Percentiles rank a stretch among this genome's conserved stretches.
Evolutionary conservation across 2,329 filamentous ascomycete species (phyloP).

Genomic region (Hypoxylon sp.): DNA sequence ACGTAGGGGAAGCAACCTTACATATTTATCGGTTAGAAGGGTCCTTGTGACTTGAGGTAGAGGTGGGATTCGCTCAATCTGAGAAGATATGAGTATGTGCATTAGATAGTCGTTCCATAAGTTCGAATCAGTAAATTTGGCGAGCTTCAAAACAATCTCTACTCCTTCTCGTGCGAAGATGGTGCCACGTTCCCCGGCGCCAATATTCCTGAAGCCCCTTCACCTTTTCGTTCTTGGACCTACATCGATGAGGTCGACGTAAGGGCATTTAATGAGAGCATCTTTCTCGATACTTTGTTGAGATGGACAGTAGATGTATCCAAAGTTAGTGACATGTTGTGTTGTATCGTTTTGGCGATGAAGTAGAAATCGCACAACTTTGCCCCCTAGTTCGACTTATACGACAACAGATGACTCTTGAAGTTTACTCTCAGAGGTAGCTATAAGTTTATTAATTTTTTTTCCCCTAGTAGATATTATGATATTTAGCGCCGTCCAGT

Average conservation of each 20-base stretch:
- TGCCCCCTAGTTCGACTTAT: background rate
- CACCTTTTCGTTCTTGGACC: background rate
- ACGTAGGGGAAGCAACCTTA: background rate
- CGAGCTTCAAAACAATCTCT: conserved; percentile 11
- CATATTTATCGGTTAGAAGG: conserved; percentile 16
- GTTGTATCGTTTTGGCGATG: too few species aligned
- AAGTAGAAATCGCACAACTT: too few species aligned
- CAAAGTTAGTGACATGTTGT: too few species aligned
- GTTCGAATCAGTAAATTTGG: background rate
- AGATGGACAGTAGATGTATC: too few species aligned
- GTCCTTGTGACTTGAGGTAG: conserved; percentile 1
- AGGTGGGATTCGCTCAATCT: conserved; percentile 4
- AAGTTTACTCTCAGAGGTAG: too few species aligned
- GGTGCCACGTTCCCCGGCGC: conserved; percentile 13
- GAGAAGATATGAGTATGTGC: conserved; percentile 12
- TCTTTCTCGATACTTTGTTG: too few species aligned
- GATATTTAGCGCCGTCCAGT: background rate
- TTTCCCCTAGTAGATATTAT: too few species aligned
- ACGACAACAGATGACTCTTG: background rate
- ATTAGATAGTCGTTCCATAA: conserved; percentile 20
- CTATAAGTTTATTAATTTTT: too few species aligned
- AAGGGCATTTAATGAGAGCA: background rate
- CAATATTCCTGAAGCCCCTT: conserved; percentile 9
- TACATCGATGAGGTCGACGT: background rate
- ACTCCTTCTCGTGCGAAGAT: conserved; percentile 7